A percentile compares a stretch with the other conserved stretches of the same genome.
Conservation (phyloP, 2,329 filamentous ascomycete species). For the Helotiales sp. region DNA sequence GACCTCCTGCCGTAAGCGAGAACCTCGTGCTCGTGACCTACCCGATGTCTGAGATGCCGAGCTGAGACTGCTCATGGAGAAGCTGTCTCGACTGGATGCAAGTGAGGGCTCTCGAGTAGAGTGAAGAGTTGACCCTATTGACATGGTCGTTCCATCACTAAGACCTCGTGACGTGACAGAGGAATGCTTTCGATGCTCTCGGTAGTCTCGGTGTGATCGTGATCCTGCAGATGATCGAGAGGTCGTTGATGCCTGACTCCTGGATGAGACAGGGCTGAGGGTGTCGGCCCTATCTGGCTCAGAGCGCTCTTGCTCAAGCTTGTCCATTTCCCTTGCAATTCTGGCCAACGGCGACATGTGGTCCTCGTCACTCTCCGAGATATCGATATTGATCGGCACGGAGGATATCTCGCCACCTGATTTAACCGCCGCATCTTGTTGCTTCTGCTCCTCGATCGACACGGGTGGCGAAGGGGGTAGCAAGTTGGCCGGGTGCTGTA, state of each 20-base stretch:
- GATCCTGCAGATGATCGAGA: conserved; percentile 57
- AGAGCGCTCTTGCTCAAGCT: conserved; percentile 30
- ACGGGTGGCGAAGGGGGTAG: conserved; percentile 81
- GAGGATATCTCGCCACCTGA: conserved; percentile 41
- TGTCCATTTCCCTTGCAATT: conserved; percentile 69
- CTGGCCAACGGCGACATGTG: conserved; percentile 74
- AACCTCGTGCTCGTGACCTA: conserved; percentile 52
- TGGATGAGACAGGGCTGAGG: conserved; percentile 36
- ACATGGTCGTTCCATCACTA: conserved; percentile 69
- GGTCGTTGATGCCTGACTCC: conserved; percentile 40
- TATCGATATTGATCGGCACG: conserved; percentile 55
- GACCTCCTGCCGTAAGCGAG: conserved; percentile 77
- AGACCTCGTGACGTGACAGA: conserved; percentile 54
- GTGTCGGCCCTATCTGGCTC: conserved; percentile 32
- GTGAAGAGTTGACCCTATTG: conserved; percentile 59
- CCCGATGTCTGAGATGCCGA: conserved; percentile 39
- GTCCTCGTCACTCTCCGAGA: conserved; percentile 77
- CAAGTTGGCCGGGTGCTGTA: conserved; percentile 79
- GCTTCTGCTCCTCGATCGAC: conserved; percentile 70
- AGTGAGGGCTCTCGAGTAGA: conserved; percentile 34
- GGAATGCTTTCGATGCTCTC: conserved; percentile 41
- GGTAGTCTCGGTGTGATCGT: conserved; percentile 40
- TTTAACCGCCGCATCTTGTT: conserved; percentile 22
- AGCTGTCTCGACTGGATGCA: conserved; percentile 46
- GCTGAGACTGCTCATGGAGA: conserved; percentile 55